These are phyloP conservation scores for Musa itinerans DNA, from an alignment of 176 grass and related monocot species.

Conservation along the genomic window DNA sequence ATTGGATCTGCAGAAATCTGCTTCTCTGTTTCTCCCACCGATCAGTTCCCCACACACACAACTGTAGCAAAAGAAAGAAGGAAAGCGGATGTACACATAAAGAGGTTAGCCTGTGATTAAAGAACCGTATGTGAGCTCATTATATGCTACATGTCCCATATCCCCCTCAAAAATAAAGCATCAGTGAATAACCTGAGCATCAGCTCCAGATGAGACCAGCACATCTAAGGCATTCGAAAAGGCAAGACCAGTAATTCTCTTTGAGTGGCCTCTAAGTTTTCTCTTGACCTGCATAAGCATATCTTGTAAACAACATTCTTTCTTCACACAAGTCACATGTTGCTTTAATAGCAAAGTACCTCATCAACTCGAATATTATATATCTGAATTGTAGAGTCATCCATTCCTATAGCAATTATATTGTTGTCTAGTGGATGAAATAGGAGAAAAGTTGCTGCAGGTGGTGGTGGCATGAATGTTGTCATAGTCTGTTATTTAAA, in stretches of 20 bases:
- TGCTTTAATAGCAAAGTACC: constrained; percentile 20
- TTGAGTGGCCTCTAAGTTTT: constrained; percentile 91
- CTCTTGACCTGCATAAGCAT: constrained; percentile 67
- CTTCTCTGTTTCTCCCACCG: constrained; percentile 88
- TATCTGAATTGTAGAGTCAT: constrained; percentile 98
- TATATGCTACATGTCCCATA: neutral
- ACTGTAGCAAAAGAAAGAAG: constrained; percentile 30
- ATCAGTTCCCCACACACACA: constrained; percentile 91
- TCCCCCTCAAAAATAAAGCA: neutral
- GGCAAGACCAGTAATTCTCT: constrained; percentile 96
- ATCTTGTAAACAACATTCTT: neutral
- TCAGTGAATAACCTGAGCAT: constrained; percentile 71
- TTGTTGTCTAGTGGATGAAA: constrained; percentile 99
- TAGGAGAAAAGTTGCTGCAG: constrained; percentile 89
- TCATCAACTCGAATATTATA: constrained; percentile 98
- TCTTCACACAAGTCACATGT: constrained; percentile 8
- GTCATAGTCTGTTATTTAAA: constrained; percentile 69
- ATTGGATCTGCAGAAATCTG: constrained; percentile 66
- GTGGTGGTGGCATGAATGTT: constrained; percentile 93
- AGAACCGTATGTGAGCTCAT: neutral
- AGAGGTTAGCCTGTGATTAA: neutral
- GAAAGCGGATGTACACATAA: constrained; percentile 18
- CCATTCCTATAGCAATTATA: constrained; percentile 99
- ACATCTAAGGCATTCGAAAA: constrained; percentile 92
- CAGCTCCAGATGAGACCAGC: constrained; percentile 86